Base-by-base conservation (phyloP, 495 filamentous ascomycete genomes). In the Recurvomyces mirabilis region DNA sequence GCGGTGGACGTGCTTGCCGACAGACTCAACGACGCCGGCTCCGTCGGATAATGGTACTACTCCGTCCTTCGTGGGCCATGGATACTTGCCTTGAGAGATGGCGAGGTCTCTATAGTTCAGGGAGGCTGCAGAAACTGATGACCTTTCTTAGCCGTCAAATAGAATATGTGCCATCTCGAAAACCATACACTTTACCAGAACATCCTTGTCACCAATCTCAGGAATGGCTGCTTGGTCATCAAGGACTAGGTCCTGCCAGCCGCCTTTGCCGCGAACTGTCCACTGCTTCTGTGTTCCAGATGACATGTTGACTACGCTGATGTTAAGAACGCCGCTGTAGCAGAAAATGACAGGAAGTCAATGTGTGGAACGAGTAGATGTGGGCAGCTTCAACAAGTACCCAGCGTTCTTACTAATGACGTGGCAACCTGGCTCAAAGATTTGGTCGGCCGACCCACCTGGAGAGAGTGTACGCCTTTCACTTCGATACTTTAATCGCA, bases 31-130 rank as follows among this genome's bases (percentile, higher is more conserved):
- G 42, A 75, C 75, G 23, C 84, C 85, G 1, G 86, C 75, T 43
- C 82, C 85, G 55, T 93, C 85, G n/a, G 83, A 88, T 21, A 58
- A 73, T 1, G 82, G 72, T 0, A 88, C 74, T 3, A 88, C 68
- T 22, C 72, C 73, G 23, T 74, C 56, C 5, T 55, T 54, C 19
- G 70, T 46, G 0, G 76, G 58, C 62, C 87, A 87, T 18, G 77
- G 74, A 55, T 88, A 89, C 57, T 61, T 60, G 38, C 81, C 82
- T 71, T 80, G 41, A 4, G 82, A 74, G 51, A 93, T 87, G 49
- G 82, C 72, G 38, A 89, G 63, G 55, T 91, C 86, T 41, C 86
- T 76, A 64, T 82, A 93, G 61, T 93, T 93, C 42, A 93, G 67
- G 1, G 86, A 87, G 1, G 75, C 81, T 17, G 73, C 83, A 43